Base-by-base conservation (phyloP, 148 eudicot genomes). In the Amaranthus palmeri region DNA sequence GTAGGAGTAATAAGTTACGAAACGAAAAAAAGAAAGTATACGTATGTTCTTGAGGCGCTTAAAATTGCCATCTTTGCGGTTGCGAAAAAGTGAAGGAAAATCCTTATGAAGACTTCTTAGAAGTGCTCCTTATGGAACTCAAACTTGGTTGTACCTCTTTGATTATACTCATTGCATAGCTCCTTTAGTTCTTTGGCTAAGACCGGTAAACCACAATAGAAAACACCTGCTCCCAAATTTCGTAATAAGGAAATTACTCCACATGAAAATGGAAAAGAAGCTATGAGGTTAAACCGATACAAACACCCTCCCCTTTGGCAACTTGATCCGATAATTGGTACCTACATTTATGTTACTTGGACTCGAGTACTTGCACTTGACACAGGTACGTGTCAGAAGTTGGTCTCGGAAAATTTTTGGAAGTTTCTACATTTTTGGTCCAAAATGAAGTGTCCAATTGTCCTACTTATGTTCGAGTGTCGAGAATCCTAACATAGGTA, bases 91-190 rank as follows among this genome's bases (percentile, higher is more conserved):
- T 48, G 58, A 69, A 62, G 41, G 54, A 15, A 25, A 43, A 68
- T 64, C 6, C 65, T 41, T 50, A 8, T 6, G 49, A 61, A 79
- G 65, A 73, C 69, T 68, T 54, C 67, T 82, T 78, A 95, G 76
- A 91, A 91, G 50, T 95, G 85, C 77, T 95, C 99, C 83, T 91
- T 91, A 81, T 95, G 99, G 79, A 91, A 95, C 71, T 89, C 97
- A 61, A 89, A 92, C 77, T 92, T 95, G 6, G 96, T 95, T 47
- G 86, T 67, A 66, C 99, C 99, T 75, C 92, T 88, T 73, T 95
- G 96, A 69, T 95, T 95, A 59, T 70, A 87, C 65, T 92, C 92
- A 10, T 88, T 69, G 79, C 97, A 89, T 6, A 89, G 86, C 43
- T 75, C 75, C 79, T 74, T 78, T 62, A 95, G 84, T 82, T 91